phyloP scores from a whole-genome alignment of 2,329 filamentous ascomycete species.

The Xylariaceae sp. region DNA sequence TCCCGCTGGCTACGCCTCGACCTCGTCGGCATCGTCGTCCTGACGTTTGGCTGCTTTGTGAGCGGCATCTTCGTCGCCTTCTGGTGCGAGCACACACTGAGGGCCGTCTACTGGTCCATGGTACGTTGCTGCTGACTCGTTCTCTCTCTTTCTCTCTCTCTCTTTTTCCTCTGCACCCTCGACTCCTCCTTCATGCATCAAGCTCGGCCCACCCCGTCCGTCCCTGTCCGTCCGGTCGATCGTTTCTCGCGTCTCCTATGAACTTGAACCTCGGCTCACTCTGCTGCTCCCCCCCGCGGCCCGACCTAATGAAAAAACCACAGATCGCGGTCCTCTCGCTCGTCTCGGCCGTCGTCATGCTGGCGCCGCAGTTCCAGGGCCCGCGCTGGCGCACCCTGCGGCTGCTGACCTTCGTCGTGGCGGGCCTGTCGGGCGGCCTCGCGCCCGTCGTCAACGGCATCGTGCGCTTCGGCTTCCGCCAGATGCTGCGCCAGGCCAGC shows the following conservation, averaged over 20 bases:
- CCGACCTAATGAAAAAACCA: neutral
- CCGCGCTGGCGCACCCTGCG: slow-evolving; percentile 28
- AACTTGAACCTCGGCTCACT: neutral
- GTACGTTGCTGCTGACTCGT: slow-evolving; percentile 32
- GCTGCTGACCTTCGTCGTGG: slow-evolving; percentile 28
- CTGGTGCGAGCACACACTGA: slow-evolving; percentile 43
- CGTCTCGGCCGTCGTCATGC: slow-evolving; percentile 26
- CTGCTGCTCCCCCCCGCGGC: neutral
- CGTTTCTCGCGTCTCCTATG: neutral
- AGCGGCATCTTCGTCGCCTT: slow-evolving; percentile 59
- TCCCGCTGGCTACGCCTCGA: slow-evolving; percentile 59
- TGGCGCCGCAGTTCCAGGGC: slow-evolving; percentile 28
- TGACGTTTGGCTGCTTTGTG: slow-evolving; percentile 61
- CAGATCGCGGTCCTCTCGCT: slow-evolving; percentile 28
- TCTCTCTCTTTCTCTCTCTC: neutral
- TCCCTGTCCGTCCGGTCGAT: neutral
- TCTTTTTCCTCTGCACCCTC: neutral
- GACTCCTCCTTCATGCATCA: neutral
- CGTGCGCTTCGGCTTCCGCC: slow-evolving; percentile 27
- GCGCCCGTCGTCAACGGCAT: slow-evolving; percentile 32
- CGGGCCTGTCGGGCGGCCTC: slow-evolving; percentile 30
- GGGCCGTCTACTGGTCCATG: slow-evolving; percentile 58
- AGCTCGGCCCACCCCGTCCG: too few relatives aligned
- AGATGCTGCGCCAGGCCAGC: slow-evolving; percentile 32
- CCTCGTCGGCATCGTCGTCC: slow-evolving; percentile 60